Evolutionary conservation across 176 grass and related monocot species (phyloP).

Genomic region (Ensete glaucum): DNA sequence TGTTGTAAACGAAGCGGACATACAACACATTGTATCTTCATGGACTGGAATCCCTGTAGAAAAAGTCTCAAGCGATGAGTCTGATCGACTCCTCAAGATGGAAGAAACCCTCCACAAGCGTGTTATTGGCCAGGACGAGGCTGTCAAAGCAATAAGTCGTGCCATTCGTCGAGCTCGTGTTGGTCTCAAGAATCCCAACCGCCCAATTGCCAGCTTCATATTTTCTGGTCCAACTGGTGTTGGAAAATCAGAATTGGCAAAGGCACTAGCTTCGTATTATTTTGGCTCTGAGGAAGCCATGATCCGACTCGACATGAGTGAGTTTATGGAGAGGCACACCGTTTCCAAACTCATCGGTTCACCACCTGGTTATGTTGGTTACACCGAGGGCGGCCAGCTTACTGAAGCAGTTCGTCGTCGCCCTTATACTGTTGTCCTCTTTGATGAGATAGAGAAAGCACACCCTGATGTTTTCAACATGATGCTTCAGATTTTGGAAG

Average conservation of each 20-base stretch:
- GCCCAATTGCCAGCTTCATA: conserved; percentile 15
- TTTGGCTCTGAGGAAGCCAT: conserved; percentile 18
- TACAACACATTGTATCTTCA: conserved; percentile 2
- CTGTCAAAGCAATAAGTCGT: conserved; percentile 15
- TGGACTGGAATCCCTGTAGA: conserved; percentile 16
- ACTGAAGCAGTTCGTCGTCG: conserved; percentile 13
- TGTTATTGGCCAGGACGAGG: conserved; percentile 20
- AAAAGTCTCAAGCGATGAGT: conserved; percentile 17
- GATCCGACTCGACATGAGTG: conserved; percentile 20
- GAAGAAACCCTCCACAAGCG: conserved; percentile 14
- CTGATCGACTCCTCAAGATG: conserved; percentile 14
- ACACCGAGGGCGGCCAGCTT: conserved; percentile 17
- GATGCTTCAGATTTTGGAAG: conserved; percentile 23
- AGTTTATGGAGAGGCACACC: conserved; percentile 21
- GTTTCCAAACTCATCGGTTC: conserved; percentile 18
- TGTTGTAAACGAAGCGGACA: conserved; percentile 3
- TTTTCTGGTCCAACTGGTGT: conserved; percentile 18
- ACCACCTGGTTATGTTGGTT: conserved; percentile 21
- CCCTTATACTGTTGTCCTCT: conserved; percentile 6
- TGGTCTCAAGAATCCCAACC: conserved; percentile 13
- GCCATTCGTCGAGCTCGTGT: conserved; percentile 19
- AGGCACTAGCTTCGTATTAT: conserved; percentile 13
- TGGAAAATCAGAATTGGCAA: conserved; percentile 19
- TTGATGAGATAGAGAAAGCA: conserved; percentile 23
- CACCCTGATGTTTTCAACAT: conserved; percentile 21